Evolutionary conservation across 345 rosid species (phyloP), one percentile per base, ranked within the genome.

Genomic region (Carallia pectinifolia): DNA sequence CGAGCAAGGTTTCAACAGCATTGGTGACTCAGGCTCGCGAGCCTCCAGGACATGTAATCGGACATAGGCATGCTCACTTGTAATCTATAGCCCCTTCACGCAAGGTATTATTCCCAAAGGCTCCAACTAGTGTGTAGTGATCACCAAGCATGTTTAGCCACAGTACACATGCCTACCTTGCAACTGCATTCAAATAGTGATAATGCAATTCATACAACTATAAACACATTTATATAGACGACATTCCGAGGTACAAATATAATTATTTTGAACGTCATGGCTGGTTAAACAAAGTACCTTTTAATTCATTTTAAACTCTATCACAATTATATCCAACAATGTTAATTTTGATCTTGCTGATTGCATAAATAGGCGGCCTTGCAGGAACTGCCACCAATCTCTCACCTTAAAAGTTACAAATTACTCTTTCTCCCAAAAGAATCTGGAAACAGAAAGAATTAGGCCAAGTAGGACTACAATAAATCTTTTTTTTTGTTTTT

Each of bases 1-100:
- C 0, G 94, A 88, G 88, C 92, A 92, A 1, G 99, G 99, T 76
- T 89, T 86, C 74, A 94, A 86, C 65, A 85, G 76, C 81, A 84
- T 72, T 39, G 92, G 89, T 53, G 99, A 79, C 74, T 87, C 91
- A 16, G 84, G 82, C 74, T 82, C 86, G n/a, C 67, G 74, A 48
- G 71, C 72, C 64, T 72, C 52, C 68, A 62, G 64, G 56, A 33
- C 61, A 48, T 50, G 47, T 9, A 8, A 8, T 40, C 5, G 47
- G 8, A 8, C 47, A 8, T 8, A 40, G 48, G 13, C 50, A 13
- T 13, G 50, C 50, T 4, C 2, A 44, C 17, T 12, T 44, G 16
- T 12, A 44, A 15, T 44, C 13, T 3, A 44, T 13, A 2, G 50
- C 50, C 17, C 1, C 50, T 44, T 44, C 2, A 44, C 50, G 50